A percentile compares a stretch with the other conserved stretches of the same genome.
Conservation (phyloP, 768 basidiomycete genomes). For the Tylopilus sp. region DNA sequence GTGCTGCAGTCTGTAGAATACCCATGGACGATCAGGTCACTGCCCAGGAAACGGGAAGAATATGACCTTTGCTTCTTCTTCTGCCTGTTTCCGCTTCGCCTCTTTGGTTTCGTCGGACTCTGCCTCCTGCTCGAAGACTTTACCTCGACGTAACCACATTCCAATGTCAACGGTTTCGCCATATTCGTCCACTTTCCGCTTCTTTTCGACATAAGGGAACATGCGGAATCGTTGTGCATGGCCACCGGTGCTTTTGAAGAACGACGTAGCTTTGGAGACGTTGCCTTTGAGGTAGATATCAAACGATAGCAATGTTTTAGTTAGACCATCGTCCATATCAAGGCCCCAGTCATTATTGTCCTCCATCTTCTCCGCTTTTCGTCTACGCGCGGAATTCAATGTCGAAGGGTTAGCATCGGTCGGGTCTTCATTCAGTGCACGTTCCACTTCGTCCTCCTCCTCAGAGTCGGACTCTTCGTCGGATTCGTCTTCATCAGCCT, state of each 20-base stretch:
- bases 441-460: constrained; percentile 56
- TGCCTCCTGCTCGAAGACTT: constrained; percentile 85
- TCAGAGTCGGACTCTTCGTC: constrained; percentile 67
- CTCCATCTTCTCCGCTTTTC: constrained; percentile 46
- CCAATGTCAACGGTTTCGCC: constrained; percentile 95
- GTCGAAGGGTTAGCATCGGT: constrained; percentile 32
- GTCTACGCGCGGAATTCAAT: constrained; percentile 27
- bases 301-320: constrained; percentile 77
- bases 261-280: constrained; percentile 78
- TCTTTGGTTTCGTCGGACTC: constrained; percentile 81
- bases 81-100: constrained; percentile 58
- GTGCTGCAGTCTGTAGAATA: constrained; percentile 57
- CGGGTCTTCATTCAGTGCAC: constrained; percentile 49
- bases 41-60: neutral
- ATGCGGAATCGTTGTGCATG: constrained; percentile 85
- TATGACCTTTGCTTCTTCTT: constrained; percentile 72
- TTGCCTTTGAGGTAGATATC: constrained; percentile 99
- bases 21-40: constrained; percentile 5
- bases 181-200: constrained; percentile 88
- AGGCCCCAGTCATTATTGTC: constrained; percentile 66
- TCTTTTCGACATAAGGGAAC: constrained; percentile 96
- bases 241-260: constrained; percentile 75
- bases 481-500: constrained; percentile 90
- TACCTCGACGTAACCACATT: constrained; percentile 92
- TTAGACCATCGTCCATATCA: constrained; percentile 73